Evolutionary conservation across 2,329 filamentous ascomycete genomes (phyloP), one percentile per base, ranked within the genome.

Genomic region (Aspergillus fumigatus): DNA sequence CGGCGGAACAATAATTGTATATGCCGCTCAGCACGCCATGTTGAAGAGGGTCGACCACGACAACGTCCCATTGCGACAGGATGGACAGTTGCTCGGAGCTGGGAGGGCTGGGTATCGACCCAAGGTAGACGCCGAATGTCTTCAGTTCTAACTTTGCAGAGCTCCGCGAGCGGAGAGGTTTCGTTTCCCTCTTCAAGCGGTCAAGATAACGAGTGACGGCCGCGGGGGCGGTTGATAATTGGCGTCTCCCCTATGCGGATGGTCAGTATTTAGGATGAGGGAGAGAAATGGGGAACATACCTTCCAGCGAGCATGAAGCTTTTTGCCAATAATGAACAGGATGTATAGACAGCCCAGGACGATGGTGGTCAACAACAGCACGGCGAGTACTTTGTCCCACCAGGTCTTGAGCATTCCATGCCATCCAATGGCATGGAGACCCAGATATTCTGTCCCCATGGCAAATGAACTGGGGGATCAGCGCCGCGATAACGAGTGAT

Each of bases 41-140:
- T 54, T 69, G 67, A 4, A 66, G 55, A 6, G 73, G 71, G 55
- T 75, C 71, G 19, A 75, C 61, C 17, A 73, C 62, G 7, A 73
- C 53, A 25, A 73, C 57, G 40, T 75, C 71, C 69, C 70, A 75
- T 61, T 64, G 60, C 29, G 65, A 56, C 1, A 75, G 65, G 4
- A 75, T 48, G 8, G 54, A 55, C 4, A 59, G 45, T 53, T 75
- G 65, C 32, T 59, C 50, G 2, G 35, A 19, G 1, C 68, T 72
- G 4, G 69, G 67, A n/a, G 70, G 70, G 32, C 35, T 61, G 7
- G 59, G 58, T 48, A 75, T 69, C 23, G 52, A 48, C 3, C 73
- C 73, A 4, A 75, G 66, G 57, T 67, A 75, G 3, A 73, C 67
- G 1, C 70, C 70, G 61, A 71, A 72, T 1, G 67, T 64, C 59